Evolutionary conservation across 192 early-diverging fungal genomes (phyloP), one percentile per base, ranked within the genome.

Genomic region (Coemansia sp.): DNA sequence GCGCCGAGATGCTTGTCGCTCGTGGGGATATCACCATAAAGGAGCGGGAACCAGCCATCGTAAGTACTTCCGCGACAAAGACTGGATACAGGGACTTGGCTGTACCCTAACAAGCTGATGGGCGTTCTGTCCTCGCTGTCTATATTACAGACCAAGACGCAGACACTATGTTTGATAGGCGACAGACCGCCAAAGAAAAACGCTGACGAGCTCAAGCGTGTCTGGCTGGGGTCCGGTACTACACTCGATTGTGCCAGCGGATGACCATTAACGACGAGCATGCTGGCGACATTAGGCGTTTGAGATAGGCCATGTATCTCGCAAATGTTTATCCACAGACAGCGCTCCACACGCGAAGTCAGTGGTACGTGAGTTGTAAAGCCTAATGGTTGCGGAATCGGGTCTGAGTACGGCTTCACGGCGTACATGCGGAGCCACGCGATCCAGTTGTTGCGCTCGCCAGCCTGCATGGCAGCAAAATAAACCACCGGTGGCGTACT

Each of bases 31-130:
- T 72, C 59, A 46, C 80, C 76, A 17, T 83, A 70, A 11, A 66
- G 48, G 4, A 84, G 38, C 53, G 82, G 82, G 60, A 77, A 84
- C 82, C 82, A 84, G 17, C 82, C 82, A 23, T 77, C 74, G 64
- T 84, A 80, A 5, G 45, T 72, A n/a, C 44, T 50, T 11, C 66
- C 73, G 19, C 69, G 78, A 23, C 64, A 71, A 61, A 84, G 59
- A 17, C 58, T 69, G 17, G 74, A 61, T 11, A 80, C 70, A 0
- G 77, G 82, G 31, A 84, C 68, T 31, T 73, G 70, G 25, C 70
- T 63, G 66, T 80, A 74, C 2, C 82, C 82, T 59, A 80, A 53
- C 23, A 80, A 27, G 17, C 67, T 64, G 25, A 32, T 15, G 29
- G 55, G 55, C 0, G 55, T 17, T 32, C 55, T 58, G 55, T 58